Evolutionary conservation across 2,329 filamentous ascomycete species (phyloP), one percentile per base, ranked within the genome.

Genomic region (Bipolaris zeicola): DNA sequence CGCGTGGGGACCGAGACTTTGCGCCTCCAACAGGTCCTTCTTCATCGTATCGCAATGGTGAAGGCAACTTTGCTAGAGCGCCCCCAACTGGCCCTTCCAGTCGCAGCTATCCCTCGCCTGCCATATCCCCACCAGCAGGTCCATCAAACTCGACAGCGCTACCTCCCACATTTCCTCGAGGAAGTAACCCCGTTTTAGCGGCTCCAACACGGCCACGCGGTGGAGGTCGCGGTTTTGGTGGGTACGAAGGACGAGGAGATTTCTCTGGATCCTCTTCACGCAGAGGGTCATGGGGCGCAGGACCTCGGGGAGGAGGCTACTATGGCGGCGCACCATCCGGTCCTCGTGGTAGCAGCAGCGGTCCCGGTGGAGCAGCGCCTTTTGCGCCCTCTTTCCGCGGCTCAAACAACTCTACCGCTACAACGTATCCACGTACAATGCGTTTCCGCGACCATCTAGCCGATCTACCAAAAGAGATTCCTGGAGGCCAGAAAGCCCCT

Each of bases 351-450:
- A 55, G 70, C 34, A 53, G 57, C 5, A 64, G 62, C 33, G 71
- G 70, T 11, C 61, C 68, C 6, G 57, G 62, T 26, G 71, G 70
- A n/a, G 58, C 68, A 5, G 60, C 69, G 13, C 60, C 69, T 7
- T 73, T 72, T 51, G 65, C 72, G 20, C 72, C 74, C 14, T 69
- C 75, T 11, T 79, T 77, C 64, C 75, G 79, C 36, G 78, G 77
- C 24, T 76, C 73, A 5, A 75, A 68, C 63, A 80, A 77, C 57
- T 76, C 72, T 50, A 77, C 78, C 2, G 73, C 76, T 10, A 78
- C 77, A 1, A 80, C 79, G 1, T 81, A 80, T 50, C 78, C 79
- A 8, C 79, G 80, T 24, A 77, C 77, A 1, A 79, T 80, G 66
- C 78, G 79, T 38, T 81, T 81, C 74, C 72, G 68, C 14, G 67